These are phyloP conservation scores for Skeletonema grethae DNA, from an alignment of 108 stramenopile genomes.

Conservation along the genomic window DNA sequence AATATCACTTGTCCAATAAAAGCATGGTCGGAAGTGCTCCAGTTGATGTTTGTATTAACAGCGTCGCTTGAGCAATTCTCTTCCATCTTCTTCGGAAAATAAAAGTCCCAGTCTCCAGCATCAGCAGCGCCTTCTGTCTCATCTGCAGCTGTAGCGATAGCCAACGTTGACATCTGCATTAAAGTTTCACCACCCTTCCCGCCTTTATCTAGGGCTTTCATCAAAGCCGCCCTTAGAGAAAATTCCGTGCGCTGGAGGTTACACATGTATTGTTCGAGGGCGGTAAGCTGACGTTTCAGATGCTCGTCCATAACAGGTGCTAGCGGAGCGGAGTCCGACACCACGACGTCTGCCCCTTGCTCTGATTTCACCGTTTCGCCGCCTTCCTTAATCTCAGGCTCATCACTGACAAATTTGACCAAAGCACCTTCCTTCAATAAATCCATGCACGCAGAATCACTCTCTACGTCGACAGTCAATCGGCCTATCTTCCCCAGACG, in stretches of 20 bases:
- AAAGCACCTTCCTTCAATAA: slow-evolving; percentile 32
- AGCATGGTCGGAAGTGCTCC: slow-evolving; percentile 49
- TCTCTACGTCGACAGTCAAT: slow-evolving; percentile 41
- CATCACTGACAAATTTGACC: slow-evolving; percentile 29
- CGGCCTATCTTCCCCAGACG: slow-evolving; percentile 61
- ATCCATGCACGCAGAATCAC: slow-evolving; percentile 50
- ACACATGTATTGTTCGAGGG: slow-evolving; percentile 60
- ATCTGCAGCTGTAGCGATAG: slow-evolving; percentile 78
- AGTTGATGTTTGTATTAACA: slow-evolving; percentile 53
- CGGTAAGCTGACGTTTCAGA: slow-evolving; percentile 28
- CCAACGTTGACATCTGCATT: slow-evolving; percentile 48
- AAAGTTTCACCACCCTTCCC: slow-evolving; percentile 31
- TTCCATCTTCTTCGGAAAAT: slow-evolving; percentile 19
- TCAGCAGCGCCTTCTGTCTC: slow-evolving; percentile 67
- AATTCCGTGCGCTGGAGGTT: slow-evolving; percentile 71
- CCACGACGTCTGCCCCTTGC: slow-evolving; percentile 12
- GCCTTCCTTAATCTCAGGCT: neutral
- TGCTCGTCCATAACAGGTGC: slow-evolving; percentile 18
- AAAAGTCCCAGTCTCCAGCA: slow-evolving; percentile 60
- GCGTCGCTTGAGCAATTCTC: neutral
- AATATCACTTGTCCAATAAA: slow-evolving; percentile 56
- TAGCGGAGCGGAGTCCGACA: neutral
- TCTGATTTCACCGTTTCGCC: neutral
- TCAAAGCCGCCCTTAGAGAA: slow-evolving; percentile 52
- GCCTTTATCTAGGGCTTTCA: slow-evolving; percentile 50